Percentiles rank a stretch among this genome's conserved stretches.
Evolutionary conservation across 2,329 filamentous ascomycete species (phyloP).

Genomic region (Penicillium sp.): DNA sequence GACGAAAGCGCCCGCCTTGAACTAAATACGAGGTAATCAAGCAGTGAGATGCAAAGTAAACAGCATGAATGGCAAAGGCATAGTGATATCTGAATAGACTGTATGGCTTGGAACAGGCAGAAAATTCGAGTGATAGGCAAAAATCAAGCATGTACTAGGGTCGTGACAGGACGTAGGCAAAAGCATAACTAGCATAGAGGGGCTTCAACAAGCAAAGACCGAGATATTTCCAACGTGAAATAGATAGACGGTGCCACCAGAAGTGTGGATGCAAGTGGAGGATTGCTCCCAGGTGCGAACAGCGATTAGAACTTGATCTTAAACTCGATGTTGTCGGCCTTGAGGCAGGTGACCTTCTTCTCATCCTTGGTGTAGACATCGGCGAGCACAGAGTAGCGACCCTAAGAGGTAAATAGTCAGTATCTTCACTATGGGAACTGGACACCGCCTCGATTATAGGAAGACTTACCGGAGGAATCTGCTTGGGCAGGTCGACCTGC

Average conservation of each 20-base stretch:
- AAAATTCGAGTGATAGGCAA: constrained; percentile 14
- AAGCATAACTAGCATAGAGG: constrained; percentile 16
- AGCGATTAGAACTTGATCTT: constrained; percentile 22
- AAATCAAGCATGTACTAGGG: constrained; percentile 13
- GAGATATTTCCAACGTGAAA: constrained; percentile 1
- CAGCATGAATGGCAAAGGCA: constrained; percentile 9
- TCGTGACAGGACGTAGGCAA: constrained; percentile 28
- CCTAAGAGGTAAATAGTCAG: constrained; percentile 57
- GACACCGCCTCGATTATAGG: not conserved
- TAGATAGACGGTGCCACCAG: constrained; percentile 19
- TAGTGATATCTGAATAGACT: constrained; percentile 18
- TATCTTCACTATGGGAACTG: not conserved
- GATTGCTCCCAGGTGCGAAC: not conserved
- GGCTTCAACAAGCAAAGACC: constrained; percentile 11
- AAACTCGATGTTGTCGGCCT: constrained; percentile 59
- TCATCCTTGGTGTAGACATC: constrained; percentile 79
- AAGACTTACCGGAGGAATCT: constrained; percentile 83
- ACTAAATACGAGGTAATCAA: not conserved
- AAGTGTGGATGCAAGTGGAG: constrained; percentile 26
- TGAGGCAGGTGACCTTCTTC: constrained; percentile 83
- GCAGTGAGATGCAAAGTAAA: constrained; percentile 11
- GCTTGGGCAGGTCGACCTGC: constrained; percentile 79
- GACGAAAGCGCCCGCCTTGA: not conserved
- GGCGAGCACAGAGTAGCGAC: constrained; percentile 86
- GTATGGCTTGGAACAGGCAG: constrained; percentile 15